Conservation (phyloP, 768 basidiomycete species). For the Candolleomyces aberdarensis region DNA sequence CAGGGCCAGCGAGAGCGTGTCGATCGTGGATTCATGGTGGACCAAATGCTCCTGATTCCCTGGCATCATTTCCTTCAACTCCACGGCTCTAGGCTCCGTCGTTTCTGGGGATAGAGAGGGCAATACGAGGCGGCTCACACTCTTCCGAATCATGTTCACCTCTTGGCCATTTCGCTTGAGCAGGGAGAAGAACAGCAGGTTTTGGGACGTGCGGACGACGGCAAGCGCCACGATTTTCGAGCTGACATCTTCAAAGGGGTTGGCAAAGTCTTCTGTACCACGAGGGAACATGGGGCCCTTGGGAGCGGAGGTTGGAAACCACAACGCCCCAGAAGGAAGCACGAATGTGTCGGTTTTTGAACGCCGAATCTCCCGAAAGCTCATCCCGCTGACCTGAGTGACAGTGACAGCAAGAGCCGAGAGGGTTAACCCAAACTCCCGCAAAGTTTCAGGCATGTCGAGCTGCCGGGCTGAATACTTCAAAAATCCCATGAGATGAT, state of each 20-base stretch:
- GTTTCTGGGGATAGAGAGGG: constrained; percentile 37
- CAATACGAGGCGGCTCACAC: constrained; percentile 55
- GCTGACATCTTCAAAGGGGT: constrained; percentile 38
- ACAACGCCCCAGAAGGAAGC: constrained; percentile 67
- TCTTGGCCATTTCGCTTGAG: constrained; percentile 67
- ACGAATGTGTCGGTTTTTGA: constrained; percentile 69
- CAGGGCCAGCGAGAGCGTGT: constrained; percentile 55
- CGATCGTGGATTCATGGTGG: constrained; percentile 18
- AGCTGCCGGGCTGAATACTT: constrained; percentile 47
- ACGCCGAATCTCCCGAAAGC: constrained; percentile 66
- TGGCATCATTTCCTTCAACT: constrained; percentile 32
- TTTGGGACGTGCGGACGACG: constrained; percentile 68
- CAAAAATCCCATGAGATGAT: constrained; percentile 66
- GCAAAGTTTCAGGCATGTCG: constrained; percentile 41
- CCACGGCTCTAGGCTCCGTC: constrained; percentile 45
- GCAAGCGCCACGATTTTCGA: constrained; percentile 49
- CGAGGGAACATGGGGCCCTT: constrained; percentile 61
- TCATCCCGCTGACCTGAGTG: constrained; percentile 67
- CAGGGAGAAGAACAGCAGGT: constrained; percentile 61
- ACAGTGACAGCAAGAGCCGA: constrained; percentile 59
- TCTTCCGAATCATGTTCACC: constrained; percentile 64
- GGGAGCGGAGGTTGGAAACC: constrained; percentile 60
- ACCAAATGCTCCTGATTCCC: constrained; percentile 1
- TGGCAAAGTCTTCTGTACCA: constrained; percentile 28
- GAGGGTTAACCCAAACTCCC: constrained; percentile 50